These are phyloP conservation scores for Solanum hybrid DNA, from an alignment of 305 asterid genomes.

Conservation along the genomic window DNA sequence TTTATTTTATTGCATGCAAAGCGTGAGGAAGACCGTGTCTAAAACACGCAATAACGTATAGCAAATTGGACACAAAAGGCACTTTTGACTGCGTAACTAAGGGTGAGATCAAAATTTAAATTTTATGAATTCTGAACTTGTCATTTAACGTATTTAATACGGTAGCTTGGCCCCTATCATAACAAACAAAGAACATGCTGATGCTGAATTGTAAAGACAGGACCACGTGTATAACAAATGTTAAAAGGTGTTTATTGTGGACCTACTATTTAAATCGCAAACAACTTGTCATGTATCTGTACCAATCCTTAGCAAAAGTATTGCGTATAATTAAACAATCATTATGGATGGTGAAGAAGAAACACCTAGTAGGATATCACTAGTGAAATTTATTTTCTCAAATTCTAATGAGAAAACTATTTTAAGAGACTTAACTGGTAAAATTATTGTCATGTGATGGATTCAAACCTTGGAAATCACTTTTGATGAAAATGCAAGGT, in stretches of 20 bases:
- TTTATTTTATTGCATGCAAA: neutral
- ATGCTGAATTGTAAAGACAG: neutral
- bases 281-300: neutral
- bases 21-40: neutral
- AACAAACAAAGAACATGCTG: neutral
- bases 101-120: neutral
- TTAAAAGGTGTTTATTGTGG: neutral
- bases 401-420: neutral
- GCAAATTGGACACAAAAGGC: neutral
- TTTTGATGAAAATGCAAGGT: neutral
- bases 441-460: too few species aligned
- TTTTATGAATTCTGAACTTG: accelerated
- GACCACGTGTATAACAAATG: neutral
- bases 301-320: neutral
- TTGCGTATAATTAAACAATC: neutral
- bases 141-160: neutral
- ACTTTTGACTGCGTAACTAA: too few species aligned
- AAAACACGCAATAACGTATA: neutral
- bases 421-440: too few species aligned
- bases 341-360: neutral
- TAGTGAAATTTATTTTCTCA: neutral
- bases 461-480: neutral
- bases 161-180: neutral
- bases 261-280: neutral
- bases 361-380: neutral